Evolutionary conservation across 495 filamentous ascomycete genomes (phyloP).

Genomic region (Penicillium tannophilum): DNA sequence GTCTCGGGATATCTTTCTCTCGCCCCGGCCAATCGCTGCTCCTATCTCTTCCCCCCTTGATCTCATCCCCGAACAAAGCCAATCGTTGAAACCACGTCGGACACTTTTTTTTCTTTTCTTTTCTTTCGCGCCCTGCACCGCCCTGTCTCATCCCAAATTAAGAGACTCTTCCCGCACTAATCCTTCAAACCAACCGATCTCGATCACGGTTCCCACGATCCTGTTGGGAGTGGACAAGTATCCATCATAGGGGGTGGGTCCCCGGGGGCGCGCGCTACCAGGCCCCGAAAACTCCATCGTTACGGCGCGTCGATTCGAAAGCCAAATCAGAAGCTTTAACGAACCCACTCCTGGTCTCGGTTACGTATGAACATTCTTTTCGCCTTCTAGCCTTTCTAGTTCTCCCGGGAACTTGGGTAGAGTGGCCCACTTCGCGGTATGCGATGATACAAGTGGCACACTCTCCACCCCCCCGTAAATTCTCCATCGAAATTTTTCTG

Average conservation of each 20-base stretch:
- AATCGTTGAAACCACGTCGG: constrained; percentile 9
- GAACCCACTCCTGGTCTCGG: constrained; percentile 35
- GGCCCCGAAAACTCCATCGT: not conserved
- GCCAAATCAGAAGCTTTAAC: constrained; percentile 18
- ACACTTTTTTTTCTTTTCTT: not conserved
- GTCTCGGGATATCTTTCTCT: not conserved
- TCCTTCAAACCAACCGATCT: constrained; percentile 3
- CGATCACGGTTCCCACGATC: constrained; percentile 15
- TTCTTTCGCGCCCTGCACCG: not conserved
- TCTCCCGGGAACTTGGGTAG: constrained; percentile 23
- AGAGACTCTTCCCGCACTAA: not conserved
- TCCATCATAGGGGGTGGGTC: constrained; percentile 24
- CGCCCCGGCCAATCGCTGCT: constrained; percentile 15
- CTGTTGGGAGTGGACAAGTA: constrained; percentile 14
- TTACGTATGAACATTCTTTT: constrained; percentile 47
- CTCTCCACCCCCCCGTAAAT: constrained; percentile 1
- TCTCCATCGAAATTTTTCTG: constrained; percentile 21
- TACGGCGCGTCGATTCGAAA: constrained; percentile 1
- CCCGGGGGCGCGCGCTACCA: constrained; percentile 8
- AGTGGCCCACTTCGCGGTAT: constrained; percentile 9
- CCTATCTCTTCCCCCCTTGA: constrained; percentile 5
- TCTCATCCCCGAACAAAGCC: constrained; percentile 17
- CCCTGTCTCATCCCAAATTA: too few species aligned
- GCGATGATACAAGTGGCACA: constrained; percentile 7
- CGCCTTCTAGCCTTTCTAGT: constrained; percentile 43